These are phyloP conservation scores for Ramalina peruviana DNA, from an alignment of 495 filamentous ascomycete species.

Conservation along the genomic window DNA sequence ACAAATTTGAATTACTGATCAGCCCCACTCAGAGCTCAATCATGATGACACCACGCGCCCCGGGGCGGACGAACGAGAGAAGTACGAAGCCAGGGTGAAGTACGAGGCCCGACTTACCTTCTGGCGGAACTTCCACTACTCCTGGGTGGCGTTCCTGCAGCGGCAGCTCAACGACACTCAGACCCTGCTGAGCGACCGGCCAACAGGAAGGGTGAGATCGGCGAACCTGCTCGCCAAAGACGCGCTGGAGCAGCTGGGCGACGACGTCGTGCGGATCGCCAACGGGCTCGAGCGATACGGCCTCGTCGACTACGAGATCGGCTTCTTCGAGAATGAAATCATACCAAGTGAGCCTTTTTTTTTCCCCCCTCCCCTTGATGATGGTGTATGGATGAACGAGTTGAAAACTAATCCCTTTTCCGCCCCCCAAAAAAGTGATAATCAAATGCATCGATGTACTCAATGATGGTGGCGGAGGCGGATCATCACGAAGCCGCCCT, in stretches of 20 bases:
- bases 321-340: slow-evolving; percentile 91
- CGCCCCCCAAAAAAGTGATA: not conserved
- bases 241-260: slow-evolving; percentile 63
- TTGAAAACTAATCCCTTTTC: too few relatives aligned
- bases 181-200: slow-evolving; percentile 43
- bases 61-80: not conserved
- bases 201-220: slow-evolving; percentile 7
- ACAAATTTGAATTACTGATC: too few relatives aligned
- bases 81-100: not conserved
- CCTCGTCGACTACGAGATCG: slow-evolving; percentile 92
- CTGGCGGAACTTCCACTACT: slow-evolving; percentile 91
- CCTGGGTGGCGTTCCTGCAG: slow-evolving; percentile 80
- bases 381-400: not conserved
- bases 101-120: slow-evolving; percentile 44
- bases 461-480: not conserved
- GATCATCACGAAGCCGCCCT: not conserved
- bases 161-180: slow-evolving; percentile 69
- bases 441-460: not conserved
- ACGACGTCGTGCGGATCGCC: slow-evolving; percentile 65
- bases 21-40: too few relatives aligned
- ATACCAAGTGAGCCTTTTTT: slow-evolving; percentile 37
- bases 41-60: too few relatives aligned
- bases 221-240: slow-evolving; percentile 48
- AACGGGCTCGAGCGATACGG: slow-evolving; percentile 80
- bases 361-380: not conserved